Evolutionary conservation across 108 stramenopile species (phyloP).

Genomic region (Parietichytrium sp.): DNA sequence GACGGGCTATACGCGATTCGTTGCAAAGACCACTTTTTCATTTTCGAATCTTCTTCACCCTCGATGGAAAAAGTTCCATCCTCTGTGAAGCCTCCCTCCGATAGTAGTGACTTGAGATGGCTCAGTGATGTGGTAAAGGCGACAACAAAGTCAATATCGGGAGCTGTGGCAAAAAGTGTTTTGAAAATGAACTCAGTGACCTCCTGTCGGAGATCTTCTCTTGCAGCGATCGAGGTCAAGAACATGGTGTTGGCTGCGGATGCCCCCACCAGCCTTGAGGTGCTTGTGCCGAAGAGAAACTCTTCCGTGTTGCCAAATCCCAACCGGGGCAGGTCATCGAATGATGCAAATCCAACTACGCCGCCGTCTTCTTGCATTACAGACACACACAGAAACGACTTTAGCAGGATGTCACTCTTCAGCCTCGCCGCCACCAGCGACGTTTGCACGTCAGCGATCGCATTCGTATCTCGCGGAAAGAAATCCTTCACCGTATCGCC

Average conservation of each 20-base stretch:
- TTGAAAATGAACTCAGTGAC: neutral
- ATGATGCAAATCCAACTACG: slow-evolving; percentile 16
- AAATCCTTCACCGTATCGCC: too few species aligned
- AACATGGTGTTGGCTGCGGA: neutral
- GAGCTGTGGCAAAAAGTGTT: neutral
- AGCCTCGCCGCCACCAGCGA: too few species aligned
- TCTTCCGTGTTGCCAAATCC: neutral
- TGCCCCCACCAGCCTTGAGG: neutral
- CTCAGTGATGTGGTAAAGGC: neutral
- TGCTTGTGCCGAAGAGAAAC: neutral
- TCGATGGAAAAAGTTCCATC: neutral
- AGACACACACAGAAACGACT: slow-evolving; percentile 19
- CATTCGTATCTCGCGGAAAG: too few species aligned
- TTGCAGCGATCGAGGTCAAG: neutral
- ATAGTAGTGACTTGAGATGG: neutral
- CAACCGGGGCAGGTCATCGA: neutral
- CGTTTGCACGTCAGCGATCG: too few species aligned
- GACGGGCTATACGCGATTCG: neutral
- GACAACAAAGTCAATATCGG: slow-evolving; percentile 9
- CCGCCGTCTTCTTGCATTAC: neutral
- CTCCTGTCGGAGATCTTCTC: neutral
- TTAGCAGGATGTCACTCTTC: neutral
- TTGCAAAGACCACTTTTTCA: neutral
- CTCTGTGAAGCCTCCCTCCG: neutral
- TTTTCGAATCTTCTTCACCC: neutral